phyloP scores from a whole-genome alignment of 1,139 yeast genomes.

The Taphrina populina region DNA sequence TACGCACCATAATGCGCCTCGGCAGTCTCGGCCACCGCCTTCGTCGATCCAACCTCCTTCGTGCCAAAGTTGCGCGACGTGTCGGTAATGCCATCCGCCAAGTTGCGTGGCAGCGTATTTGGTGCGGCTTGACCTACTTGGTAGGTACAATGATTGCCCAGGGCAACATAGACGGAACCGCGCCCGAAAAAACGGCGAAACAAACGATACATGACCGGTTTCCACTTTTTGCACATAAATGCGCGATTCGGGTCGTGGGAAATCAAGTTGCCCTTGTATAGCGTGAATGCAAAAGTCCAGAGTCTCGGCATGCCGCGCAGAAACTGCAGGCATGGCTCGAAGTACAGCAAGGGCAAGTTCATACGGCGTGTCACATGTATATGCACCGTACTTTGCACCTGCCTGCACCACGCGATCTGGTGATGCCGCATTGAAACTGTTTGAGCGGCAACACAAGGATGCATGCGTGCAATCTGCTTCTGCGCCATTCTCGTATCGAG shows the following conservation, averaged over 20 bases:
- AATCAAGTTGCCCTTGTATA: constrained; percentile 66
- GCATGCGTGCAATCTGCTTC: constrained; percentile 57
- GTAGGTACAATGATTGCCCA: constrained; percentile 73
- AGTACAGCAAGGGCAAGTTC: constrained; percentile 57
- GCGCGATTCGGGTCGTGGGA: constrained; percentile 56
- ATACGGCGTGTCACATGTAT: constrained; percentile 62
- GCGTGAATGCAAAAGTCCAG: constrained; percentile 58
- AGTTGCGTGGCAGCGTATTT: constrained; percentile 49
- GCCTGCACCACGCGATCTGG: constrained; percentile 51
- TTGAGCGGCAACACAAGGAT: constrained; percentile 53
- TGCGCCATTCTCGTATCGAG: constrained; percentile 57
- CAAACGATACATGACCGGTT: constrained; percentile 53
- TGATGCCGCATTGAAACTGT: constrained; percentile 46
- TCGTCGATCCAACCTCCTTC: constrained; percentile 42
- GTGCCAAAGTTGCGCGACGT: constrained; percentile 58
- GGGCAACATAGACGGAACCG: constrained; percentile 61
- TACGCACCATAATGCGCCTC: constrained; percentile 62
- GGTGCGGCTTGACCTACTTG: constrained; percentile 73
- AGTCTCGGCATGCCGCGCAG: constrained; percentile 38
- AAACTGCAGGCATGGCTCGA: constrained; percentile 47
- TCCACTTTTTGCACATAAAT: constrained; percentile 56
- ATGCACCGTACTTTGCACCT: constrained; percentile 59
- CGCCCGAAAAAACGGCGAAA: constrained; percentile 57
- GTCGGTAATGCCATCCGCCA: constrained; percentile 45
- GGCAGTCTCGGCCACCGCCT: constrained; percentile 40